phyloP scores from a whole-genome alignment of 2,329 filamentous ascomycete genomes.

The Stagonosporopsis chrysanthemi region DNA sequence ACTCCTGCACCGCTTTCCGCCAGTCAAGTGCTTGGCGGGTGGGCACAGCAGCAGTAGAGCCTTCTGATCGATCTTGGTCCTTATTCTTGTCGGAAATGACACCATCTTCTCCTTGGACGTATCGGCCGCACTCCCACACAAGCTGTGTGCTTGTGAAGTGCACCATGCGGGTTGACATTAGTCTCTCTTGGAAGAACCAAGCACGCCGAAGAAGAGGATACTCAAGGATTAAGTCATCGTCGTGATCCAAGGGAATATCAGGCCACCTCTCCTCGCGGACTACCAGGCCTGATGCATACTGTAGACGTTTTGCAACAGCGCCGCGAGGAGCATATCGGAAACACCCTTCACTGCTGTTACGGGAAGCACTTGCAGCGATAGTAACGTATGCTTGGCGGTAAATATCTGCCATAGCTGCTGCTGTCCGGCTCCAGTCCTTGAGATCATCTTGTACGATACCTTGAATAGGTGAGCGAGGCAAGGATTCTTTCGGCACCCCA shows the following conservation, averaged over 20 bases:
- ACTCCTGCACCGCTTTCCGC: background rate
- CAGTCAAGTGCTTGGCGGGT: background rate
- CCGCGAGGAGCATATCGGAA: background rate
- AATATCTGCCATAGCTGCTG: background rate
- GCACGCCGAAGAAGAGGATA: background rate
- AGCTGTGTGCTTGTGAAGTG: background rate
- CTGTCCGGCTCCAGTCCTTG: background rate
- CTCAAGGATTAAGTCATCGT: background rate
- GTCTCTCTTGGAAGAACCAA: background rate
- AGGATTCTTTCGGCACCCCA: background rate
- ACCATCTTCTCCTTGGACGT: background rate
- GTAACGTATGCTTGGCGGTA: background rate
- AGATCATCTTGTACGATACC: background rate
- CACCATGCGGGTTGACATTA: background rate
- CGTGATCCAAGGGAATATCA: background rate
- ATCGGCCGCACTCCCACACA: background rate
- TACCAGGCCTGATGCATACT: background rate
- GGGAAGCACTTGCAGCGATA: background rate
- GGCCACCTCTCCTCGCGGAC: background rate
- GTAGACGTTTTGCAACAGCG: background rate
- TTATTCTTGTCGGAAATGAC: too few relatives aligned
- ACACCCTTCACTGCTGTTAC: background rate
- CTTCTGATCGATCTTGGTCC: background rate
- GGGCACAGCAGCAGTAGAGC: background rate
- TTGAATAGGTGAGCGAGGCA: background rate